phyloP scores from a whole-genome alignment of 495 filamentous ascomycete genomes.

The Evansstolkia leycettana region DNA sequence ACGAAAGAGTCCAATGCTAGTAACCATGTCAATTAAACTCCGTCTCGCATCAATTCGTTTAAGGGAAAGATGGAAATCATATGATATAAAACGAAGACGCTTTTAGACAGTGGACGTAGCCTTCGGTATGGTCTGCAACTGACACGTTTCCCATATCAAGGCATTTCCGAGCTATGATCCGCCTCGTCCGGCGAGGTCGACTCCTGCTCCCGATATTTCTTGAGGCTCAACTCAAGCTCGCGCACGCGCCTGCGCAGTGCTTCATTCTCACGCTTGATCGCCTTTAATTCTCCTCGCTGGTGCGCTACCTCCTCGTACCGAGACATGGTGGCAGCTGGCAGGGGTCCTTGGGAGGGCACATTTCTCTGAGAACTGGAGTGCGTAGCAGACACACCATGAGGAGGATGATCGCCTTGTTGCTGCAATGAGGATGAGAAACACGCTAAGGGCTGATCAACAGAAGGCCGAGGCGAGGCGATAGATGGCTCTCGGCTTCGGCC shows the following conservation, averaged over 20 bases:
- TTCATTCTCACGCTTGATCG: slow-evolving; percentile 71
- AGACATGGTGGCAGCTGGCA: slow-evolving; percentile 11
- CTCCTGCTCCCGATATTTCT: slow-evolving; percentile 13
- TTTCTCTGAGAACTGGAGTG: slow-evolving; percentile 19
- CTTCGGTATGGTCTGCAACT: slow-evolving; percentile 1
- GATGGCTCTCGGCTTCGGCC: slow-evolving; percentile 30
- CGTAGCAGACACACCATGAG: slow-evolving; percentile 14
- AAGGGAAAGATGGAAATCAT: neutral
- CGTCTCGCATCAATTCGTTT: no score
- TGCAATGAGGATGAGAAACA: slow-evolving; percentile 22
- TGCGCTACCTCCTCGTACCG: slow-evolving; percentile 60
- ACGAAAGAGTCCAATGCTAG: no score
- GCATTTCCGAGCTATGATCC: no score
- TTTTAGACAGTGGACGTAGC: neutral
- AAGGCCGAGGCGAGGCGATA: slow-evolving; percentile 30
- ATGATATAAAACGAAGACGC: neutral
- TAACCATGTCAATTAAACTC: no score
- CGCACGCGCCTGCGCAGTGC: slow-evolving; percentile 56
- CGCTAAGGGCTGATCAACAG: slow-evolving; percentile 11
- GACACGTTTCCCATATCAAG: slow-evolving; percentile 4
- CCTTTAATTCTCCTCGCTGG: slow-evolving; percentile 60
- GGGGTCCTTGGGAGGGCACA: slow-evolving; percentile 17
- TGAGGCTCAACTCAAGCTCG: slow-evolving; percentile 48
- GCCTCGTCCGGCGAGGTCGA: neutral
- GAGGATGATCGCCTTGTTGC: slow-evolving; percentile 17